Evolutionary conservation across 2,329 filamentous ascomycete species (phyloP).

Genomic region (Fusarium sp.): DNA sequence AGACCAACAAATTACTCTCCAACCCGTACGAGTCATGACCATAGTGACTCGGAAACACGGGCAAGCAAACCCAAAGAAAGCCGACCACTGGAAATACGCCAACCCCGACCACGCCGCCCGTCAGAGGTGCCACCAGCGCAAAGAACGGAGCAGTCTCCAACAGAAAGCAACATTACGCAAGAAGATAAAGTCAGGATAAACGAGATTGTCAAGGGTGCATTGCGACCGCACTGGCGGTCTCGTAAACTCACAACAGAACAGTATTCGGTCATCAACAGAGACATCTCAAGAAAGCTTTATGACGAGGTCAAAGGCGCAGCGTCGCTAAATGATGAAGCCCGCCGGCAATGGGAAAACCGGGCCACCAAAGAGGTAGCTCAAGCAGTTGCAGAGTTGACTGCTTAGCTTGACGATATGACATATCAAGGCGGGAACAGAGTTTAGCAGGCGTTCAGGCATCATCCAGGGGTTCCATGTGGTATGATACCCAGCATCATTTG

Average conservation of each 20-base stretch:
- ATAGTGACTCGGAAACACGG: slow-evolving; percentile 39
- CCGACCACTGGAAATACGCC: slow-evolving; percentile 61
- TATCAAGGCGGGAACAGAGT: slow-evolving; percentile 41
- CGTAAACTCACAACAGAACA: slow-evolving; percentile 86
- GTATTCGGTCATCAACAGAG: slow-evolving; percentile 91
- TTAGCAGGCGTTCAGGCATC: slow-evolving; percentile 48
- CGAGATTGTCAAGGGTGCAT: slow-evolving; percentile 82
- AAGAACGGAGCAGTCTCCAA: slow-evolving; percentile 75
- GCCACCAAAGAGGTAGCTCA: slow-evolving; percentile 82
- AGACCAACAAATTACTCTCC: slow-evolving; percentile 73
- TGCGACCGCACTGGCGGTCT: slow-evolving; percentile 85
- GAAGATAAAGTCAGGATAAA: slow-evolving; percentile 90
- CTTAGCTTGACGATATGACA: slow-evolving; percentile 55
- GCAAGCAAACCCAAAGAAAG: slow-evolving; percentile 41
- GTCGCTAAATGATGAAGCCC: slow-evolving; percentile 71
- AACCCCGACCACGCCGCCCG: slow-evolving; percentile 62
- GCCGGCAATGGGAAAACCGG: slow-evolving; percentile 78
- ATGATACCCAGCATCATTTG: slow-evolving; percentile 51
- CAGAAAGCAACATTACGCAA: slow-evolving; percentile 73
- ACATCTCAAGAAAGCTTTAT: slow-evolving; percentile 89
- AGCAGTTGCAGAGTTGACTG: slow-evolving; percentile 71
- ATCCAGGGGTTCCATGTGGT: slow-evolving; percentile 44
- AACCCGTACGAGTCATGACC: slow-evolving; percentile 28
- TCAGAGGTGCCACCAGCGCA: slow-evolving; percentile 55
- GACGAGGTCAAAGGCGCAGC: slow-evolving; percentile 68